phyloP scores from a whole-genome alignment of 202 grass and related monocot genomes.

The Saccharum hybrid region DNA sequence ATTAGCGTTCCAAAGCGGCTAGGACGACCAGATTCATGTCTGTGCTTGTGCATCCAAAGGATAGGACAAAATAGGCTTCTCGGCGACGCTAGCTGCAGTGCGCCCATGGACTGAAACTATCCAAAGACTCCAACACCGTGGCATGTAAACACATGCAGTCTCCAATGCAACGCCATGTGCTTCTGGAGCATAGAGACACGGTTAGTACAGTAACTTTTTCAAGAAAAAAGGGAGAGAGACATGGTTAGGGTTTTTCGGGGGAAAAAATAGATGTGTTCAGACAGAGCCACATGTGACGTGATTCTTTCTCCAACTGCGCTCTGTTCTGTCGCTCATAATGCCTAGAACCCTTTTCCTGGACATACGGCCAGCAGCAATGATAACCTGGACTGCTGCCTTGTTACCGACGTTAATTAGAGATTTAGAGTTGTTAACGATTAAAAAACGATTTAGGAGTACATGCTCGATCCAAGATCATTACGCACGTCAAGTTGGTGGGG shows the following conservation, averaged over 20 bases:
- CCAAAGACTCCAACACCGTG: not conserved
- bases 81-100: not conserved
- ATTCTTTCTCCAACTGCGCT: not conserved
- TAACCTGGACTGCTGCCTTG: not conserved
- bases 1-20: no score
- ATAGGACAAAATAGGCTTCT: not conserved
- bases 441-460: not conserved
- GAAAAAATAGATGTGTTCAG: not conserved
- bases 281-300: not conserved
- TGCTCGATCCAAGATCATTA: conserved; percentile 27
- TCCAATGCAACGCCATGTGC: not conserved
- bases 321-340: not conserved
- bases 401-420: not conserved
- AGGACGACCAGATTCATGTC: no score
- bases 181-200: not conserved
- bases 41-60: not conserved
- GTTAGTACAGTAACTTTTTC: not conserved
- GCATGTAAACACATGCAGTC: not conserved
- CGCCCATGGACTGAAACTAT: not conserved
- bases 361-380: conserved; percentile 32
- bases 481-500: conserved; percentile 18
- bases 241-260: not conserved
- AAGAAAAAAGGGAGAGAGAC: not conserved
- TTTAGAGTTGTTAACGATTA: not conserved
- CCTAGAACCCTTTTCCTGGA: not conserved